Percentiles rank a stretch among this genome's conserved stretches.
These are phyloP conservation scores for Harringtonia lauricola DNA, from an alignment of 2,329 filamentous ascomycete species.

Conservation along the genomic window DNA sequence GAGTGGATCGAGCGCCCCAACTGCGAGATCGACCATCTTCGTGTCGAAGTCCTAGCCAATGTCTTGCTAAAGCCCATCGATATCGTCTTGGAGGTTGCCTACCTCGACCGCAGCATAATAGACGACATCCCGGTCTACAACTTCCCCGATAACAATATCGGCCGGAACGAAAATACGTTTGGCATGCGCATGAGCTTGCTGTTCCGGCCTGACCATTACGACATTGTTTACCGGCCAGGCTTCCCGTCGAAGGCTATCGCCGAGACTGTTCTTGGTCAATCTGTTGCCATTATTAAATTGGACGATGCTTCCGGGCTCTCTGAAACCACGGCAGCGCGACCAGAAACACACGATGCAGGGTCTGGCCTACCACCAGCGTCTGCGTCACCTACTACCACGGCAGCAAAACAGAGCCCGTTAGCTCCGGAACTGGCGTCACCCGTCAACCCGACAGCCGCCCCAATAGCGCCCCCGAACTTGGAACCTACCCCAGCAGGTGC, in stretches of 20 bases:
- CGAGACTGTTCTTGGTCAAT: not conserved
- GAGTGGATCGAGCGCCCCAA: conserved; percentile 62
- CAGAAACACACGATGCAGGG: too few species aligned
- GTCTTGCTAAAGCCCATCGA: conserved; percentile 69
- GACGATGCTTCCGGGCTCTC: too few species aligned
- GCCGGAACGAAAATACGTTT: conserved; percentile 28
- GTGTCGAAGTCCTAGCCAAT: conserved; percentile 65
- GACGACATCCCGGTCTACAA: conserved; percentile 62
- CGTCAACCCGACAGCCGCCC: too few species aligned
- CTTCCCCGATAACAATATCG: conserved; percentile 44
- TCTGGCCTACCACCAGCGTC: too few species aligned
- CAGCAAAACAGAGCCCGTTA: too few species aligned
- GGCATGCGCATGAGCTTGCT: conserved; percentile 45
- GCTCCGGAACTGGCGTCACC: too few species aligned
- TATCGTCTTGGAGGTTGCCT: conserved; percentile 77
- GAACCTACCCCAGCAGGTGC: too few species aligned
- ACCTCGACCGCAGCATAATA: conserved; percentile 78
- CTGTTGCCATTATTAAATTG: not conserved
- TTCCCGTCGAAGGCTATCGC: conserved; percentile 3
- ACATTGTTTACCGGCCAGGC: conserved; percentile 61
- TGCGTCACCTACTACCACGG: too few species aligned
- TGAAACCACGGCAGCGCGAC: too few species aligned
- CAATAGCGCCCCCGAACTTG: too few species aligned
- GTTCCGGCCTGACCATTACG: conserved; percentile 78
- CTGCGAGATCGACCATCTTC: conserved; percentile 85